Conservation (phyloP, 148 eudicot genomes). For the Chenopodium formosanum region DNA sequence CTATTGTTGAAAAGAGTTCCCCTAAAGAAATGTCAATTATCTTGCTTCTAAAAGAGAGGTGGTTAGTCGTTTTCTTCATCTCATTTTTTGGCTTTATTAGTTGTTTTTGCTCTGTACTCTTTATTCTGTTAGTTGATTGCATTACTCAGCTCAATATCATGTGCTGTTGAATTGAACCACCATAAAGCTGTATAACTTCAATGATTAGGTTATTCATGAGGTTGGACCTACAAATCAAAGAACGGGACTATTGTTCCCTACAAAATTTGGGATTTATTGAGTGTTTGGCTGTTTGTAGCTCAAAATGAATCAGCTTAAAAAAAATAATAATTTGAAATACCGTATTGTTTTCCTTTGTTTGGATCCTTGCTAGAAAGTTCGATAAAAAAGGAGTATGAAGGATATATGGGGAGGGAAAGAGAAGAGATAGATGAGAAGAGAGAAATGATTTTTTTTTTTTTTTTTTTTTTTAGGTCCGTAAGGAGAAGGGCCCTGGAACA, state of each 20-base stretch:
- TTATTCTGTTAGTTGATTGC: background rate
- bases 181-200: background rate
- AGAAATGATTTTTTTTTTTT: too few species aligned
- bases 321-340: background rate
- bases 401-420: too few species aligned
- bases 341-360: too few species aligned
- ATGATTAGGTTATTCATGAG: background rate
- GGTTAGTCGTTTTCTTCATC: background rate
- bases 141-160: background rate
- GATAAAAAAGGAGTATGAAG: too few species aligned
- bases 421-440: too few species aligned
- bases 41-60: background rate
- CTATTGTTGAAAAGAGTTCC: background rate
- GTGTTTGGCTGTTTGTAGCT: background rate
- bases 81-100: slow-evolving; percentile 8
- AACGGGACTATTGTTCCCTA: too few species aligned
- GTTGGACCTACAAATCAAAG: background rate
- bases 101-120: background rate
- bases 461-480: too few species aligned
- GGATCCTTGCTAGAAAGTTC: too few species aligned
- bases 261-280: background rate
- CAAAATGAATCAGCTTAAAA: background rate
- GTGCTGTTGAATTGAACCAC: slow-evolving; percentile 1
- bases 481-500: too few species aligned
- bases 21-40: background rate